phyloP scores from a whole-genome alignment of 768 basidiomycete genomes.

The Xerocomus spinulosus region DNA sequence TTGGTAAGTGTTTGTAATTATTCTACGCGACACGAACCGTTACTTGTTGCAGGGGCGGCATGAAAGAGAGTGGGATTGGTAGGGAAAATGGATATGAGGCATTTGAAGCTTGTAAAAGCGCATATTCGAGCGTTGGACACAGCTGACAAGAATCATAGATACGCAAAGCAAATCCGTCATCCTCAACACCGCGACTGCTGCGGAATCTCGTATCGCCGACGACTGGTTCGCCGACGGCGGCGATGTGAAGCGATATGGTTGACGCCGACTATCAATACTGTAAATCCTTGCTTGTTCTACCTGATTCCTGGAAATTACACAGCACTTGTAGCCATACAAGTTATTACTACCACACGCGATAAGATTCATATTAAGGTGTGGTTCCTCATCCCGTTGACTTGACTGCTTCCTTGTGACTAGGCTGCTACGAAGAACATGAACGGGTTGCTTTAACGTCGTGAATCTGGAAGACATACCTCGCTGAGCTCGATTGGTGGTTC shows the following conservation, averaged over 20 bases:
- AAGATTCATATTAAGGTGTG: background rate
- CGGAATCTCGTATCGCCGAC: slow-evolving; percentile 54
- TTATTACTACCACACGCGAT: slow-evolving; percentile 6
- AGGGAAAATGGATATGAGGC: slow-evolving; percentile 84
- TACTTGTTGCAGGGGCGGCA: slow-evolving; percentile 61
- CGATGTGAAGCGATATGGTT: slow-evolving; percentile 62
- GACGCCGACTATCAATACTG: slow-evolving; percentile 13
- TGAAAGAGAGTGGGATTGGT: slow-evolving; percentile 87
- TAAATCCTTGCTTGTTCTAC: background rate
- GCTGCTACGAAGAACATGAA: slow-evolving; percentile 27
- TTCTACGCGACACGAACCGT: slow-evolving; percentile 5
- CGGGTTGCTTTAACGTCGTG: background rate
- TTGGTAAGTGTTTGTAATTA: slow-evolving; percentile 44
- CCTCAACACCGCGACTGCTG: slow-evolving; percentile 61
- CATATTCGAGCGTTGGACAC: background rate
- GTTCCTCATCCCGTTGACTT: slow-evolving; percentile 41
- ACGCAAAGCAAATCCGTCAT: slow-evolving; percentile 82
- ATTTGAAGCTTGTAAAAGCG: slow-evolving; percentile 62
- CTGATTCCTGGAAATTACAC: background rate
- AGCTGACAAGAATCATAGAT: slow-evolving; percentile 41
- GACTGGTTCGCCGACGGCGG: slow-evolving; percentile 74
- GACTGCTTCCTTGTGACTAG: slow-evolving; percentile 50
- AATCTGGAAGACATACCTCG: slow-evolving; percentile 43
- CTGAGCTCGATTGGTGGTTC: slow-evolving; percentile 69
- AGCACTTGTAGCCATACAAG: slow-evolving; percentile 15